Conservation (phyloP, 768 basidiomycete genomes). For the Leucosporidium yakuticum region DNA sequence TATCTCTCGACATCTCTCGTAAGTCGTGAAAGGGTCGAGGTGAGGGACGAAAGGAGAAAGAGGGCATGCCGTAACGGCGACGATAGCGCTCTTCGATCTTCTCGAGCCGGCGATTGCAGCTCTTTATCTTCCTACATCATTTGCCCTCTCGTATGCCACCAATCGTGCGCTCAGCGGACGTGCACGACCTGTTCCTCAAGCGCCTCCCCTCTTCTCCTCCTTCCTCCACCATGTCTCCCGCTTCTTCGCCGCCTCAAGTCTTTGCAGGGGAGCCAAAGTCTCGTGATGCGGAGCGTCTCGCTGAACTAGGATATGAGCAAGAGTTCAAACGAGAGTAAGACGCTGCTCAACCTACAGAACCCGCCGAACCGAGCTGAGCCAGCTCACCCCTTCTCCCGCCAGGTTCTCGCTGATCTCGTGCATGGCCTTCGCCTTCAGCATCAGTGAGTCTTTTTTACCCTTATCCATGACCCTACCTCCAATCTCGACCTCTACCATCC, state of each 20-base stretch:
- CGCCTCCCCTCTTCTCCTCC: neutral
- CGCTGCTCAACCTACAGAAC: too few species aligned
- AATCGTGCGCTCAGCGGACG: too few species aligned
- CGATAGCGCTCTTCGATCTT: too few species aligned
- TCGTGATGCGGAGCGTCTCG: neutral
- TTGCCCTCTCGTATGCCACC: neutral
- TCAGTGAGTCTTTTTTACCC: conserved; percentile 40
- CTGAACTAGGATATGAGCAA: conserved; percentile 62
- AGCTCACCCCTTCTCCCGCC: too few species aligned
- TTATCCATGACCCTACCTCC: neutral
- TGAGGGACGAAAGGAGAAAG: too few species aligned
- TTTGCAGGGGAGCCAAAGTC: neutral
- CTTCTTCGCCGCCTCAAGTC: neutral
- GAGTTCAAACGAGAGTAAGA: conserved; percentile 60
- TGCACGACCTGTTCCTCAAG: neutral
- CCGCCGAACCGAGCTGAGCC: too few species aligned
- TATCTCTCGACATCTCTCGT: too few species aligned
- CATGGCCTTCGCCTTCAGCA: conserved; percentile 61
- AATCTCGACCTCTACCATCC: too few species aligned
- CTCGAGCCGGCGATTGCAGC: neutral
- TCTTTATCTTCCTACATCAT: neutral
- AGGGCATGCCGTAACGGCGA: too few species aligned
- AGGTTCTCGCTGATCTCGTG: conserved; percentile 63
- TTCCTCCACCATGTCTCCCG: neutral
- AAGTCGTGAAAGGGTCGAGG: too few species aligned